Evolutionary conservation across 305 asterid genomes (phyloP).

Genomic region (Caryopteris hybrid): DNA sequence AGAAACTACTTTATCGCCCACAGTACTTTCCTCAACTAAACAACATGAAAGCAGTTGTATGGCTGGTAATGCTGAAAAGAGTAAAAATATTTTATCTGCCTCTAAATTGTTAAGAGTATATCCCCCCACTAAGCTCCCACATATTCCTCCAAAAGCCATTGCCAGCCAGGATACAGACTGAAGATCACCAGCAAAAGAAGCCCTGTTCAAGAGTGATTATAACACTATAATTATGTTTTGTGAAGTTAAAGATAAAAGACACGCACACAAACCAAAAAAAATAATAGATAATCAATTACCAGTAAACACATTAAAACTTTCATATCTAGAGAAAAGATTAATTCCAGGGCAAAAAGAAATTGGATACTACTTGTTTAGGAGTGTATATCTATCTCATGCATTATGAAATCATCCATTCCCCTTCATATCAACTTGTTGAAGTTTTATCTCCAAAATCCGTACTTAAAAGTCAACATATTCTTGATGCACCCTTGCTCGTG

Average conservation of each 20-base stretch:
- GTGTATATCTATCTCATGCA: no score
- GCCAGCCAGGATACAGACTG: slow-evolving; percentile 91
- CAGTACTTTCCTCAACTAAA: slow-evolving; percentile 62
- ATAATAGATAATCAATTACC: no score
- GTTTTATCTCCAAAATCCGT: no score
- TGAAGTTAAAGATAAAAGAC: slow-evolving; percentile 8
- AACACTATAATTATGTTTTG: slow-evolving; percentile 13
- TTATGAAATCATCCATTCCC: no score
- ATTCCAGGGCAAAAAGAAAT: no score
- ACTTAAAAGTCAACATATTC: no score
- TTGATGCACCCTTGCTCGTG: no score
- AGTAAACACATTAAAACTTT: no score
- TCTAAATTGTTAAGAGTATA: slow-evolving; percentile 53
- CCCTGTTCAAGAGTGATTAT: slow-evolving; percentile 47
- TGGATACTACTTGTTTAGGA: no score
- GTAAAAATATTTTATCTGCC: slow-evolving; percentile 59
- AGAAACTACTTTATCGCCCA: slow-evolving; percentile 26
- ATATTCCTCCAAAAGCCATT: slow-evolving; percentile 93
- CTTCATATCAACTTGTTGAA: no score
- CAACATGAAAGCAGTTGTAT: slow-evolving; percentile 82
- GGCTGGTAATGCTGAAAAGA: slow-evolving; percentile 68
- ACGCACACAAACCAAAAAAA: no score
- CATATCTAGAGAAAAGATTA: no score
- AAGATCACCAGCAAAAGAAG: slow-evolving; percentile 82
- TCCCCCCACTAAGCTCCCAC: slow-evolving; percentile 91